Percentiles rank a stretch among this genome's conserved stretches.
These are phyloP conservation scores for Ceratocystiopsis sp. DNA, from an alignment of 2,329 filamentous ascomycete species.

Conservation along the genomic window DNA sequence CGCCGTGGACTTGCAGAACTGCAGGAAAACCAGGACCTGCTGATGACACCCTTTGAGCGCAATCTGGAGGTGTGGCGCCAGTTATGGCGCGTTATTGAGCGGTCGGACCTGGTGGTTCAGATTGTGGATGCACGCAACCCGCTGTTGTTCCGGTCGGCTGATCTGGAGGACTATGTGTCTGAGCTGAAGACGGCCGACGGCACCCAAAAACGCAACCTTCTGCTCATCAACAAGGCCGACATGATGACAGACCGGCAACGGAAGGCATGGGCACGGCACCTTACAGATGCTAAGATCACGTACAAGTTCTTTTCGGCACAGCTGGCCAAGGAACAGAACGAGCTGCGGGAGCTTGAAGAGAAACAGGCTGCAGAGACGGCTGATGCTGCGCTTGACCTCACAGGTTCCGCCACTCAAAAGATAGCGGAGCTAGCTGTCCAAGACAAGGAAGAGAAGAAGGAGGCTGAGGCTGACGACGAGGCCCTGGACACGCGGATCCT, in stretches of 20 bases:
- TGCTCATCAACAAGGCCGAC: slow-evolving; percentile 96
- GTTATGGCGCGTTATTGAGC: slow-evolving; percentile 92
- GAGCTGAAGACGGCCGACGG: slow-evolving; percentile 48
- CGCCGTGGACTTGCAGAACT: slow-evolving; percentile 78
- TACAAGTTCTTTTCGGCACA: slow-evolving; percentile 96
- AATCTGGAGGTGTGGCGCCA: slow-evolving; percentile 98
- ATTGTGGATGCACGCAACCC: slow-evolving; percentile 97
- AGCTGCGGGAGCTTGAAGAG: slow-evolving; percentile 46
- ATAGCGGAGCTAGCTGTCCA: slow-evolving; percentile 11
- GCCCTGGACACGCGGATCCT: slow-evolving; percentile 57
- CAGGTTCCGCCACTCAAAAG: not conserved
- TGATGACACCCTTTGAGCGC: slow-evolving; percentile 96
- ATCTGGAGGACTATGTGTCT: slow-evolving; percentile 87
- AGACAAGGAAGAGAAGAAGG: slow-evolving; percentile 13
- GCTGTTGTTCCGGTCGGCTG: slow-evolving; percentile 81
- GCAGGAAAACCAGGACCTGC: slow-evolving; percentile 80
- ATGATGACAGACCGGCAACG: slow-evolving; percentile 90
- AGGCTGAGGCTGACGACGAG: slow-evolving; percentile 21
- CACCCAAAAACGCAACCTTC: slow-evolving; percentile 64
- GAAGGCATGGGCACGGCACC: slow-evolving; percentile 69
- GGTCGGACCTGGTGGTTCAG: slow-evolving; percentile 88
- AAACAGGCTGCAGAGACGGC: slow-evolving; percentile 14
- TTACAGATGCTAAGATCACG: slow-evolving; percentile 62
- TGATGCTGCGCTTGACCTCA: too few relatives aligned
- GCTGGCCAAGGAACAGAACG: slow-evolving; percentile 76